Conservation (phyloP, 129 eudicot species). For the Heracleum sosnowskyi region DNA sequence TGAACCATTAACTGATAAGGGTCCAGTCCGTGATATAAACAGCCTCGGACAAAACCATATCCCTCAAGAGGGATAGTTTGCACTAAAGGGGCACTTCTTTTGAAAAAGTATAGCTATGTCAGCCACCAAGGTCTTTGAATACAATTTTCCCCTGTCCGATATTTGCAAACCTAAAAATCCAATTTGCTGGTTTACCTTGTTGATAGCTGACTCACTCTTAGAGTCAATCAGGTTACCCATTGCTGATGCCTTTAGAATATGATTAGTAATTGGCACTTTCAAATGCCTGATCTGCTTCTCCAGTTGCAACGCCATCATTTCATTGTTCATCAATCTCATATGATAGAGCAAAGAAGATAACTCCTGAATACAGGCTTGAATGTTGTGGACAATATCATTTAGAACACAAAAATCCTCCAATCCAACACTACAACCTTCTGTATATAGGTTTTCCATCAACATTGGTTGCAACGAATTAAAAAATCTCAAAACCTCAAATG, state of each 20-base stretch:
- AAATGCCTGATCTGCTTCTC: conserved; percentile 48
- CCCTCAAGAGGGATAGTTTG: conserved; percentile 52
- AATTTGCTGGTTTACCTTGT: conserved; percentile 65
- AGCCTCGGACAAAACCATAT: conserved; percentile 60
- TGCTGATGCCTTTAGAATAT: conserved; percentile 53
- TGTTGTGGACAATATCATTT: conserved; percentile 15
- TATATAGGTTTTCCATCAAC: conserved; percentile 62
- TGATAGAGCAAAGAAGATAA: conserved; percentile 40
- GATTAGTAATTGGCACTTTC: conserved; percentile 43
- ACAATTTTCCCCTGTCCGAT: conserved; percentile 58
- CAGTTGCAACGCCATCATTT: conserved; percentile 46
- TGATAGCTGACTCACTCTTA: conserved; percentile 81
- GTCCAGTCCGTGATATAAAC: conserved; percentile 65
- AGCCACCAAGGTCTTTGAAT: conserved; percentile 52
- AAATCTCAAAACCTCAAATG: conserved; percentile 57
- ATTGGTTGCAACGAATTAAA: conserved; percentile 73
- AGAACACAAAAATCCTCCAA: conserved; percentile 56
- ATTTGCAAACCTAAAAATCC: conserved; percentile 78
- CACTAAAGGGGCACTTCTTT: conserved; percentile 47
- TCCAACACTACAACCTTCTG: conserved; percentile 74
- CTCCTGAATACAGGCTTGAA: conserved; percentile 35
- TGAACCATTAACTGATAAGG: conserved; percentile 84
- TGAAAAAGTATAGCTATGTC: conserved; percentile 52
- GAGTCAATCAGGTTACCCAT: conserved; percentile 67
- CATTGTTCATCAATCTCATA: conserved; percentile 43